These are phyloP conservation scores for Galerina marginata DNA, from an alignment of 768 basidiomycete genomes.

Conservation along the genomic window DNA sequence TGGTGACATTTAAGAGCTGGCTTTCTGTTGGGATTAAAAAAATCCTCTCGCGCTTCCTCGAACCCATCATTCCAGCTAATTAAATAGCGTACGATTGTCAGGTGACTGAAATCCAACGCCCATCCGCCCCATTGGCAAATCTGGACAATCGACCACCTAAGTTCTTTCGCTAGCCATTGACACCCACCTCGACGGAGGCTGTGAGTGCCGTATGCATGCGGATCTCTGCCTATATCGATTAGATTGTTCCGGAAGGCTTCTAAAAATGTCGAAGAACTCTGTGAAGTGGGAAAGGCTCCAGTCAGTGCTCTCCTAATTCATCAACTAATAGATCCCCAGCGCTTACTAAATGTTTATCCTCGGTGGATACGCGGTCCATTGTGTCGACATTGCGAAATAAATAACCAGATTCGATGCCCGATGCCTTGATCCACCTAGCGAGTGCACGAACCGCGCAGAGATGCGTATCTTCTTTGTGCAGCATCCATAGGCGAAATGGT, in stretches of 20 bases:
- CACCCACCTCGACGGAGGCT: slow-evolving; percentile 4
- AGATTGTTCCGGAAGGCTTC: neutral
- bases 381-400: neutral
- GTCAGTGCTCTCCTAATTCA: no score
- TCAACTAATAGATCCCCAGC: no score
- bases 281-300: neutral
- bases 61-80: neutral
- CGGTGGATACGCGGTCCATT: no score
- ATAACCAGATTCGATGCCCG: neutral
- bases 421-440: neutral
- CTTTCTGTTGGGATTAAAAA: neutral
- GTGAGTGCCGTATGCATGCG: neutral
- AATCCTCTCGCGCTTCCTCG: neutral
- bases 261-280: neutral
- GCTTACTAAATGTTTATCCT: no score
- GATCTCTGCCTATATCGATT: slow-evolving; percentile 1
- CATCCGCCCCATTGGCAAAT: slow-evolving; percentile 11
- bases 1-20: neutral
- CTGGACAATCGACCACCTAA: neutral
- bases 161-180: neutral
- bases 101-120: neutral
- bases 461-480: neutral
- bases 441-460: neutral
- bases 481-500: neutral
- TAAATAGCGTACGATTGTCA: slow-evolving; percentile 3